Base-by-base conservation (phyloP, 2,329 filamentous ascomycete species). In the Pestalotiopsis fici region DNA sequence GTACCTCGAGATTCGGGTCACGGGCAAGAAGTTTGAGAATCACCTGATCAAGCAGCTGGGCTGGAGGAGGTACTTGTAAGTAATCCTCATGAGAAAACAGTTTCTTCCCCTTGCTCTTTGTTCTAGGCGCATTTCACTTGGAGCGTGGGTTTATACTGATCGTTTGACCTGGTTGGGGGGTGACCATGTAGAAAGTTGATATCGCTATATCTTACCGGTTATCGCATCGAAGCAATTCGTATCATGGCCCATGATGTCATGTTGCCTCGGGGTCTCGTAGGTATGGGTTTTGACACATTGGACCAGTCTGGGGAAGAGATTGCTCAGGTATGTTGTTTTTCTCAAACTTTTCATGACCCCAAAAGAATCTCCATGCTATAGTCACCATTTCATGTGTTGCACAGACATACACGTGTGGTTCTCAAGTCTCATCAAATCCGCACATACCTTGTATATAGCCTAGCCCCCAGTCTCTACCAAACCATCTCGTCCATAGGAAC, bases 191-290 rank as follows among this genome's bases (percentile, higher is more conserved):
- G 60, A 35, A 64, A 59, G 31, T 25, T 67, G 35, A 39, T 64
- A 31, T 59, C 27, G 12, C 54, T 59, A 23, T 90, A 91, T 80
- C 73, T 90, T 11, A 76, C 90, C 27, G 91, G 92, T 21, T 91
- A 91, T 76, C 89, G 92, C 65, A 85, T 87, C 43, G 82, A 90
- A 59, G 93, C 92, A 12, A 90, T 96, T 71, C 83, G 83, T 59
- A 85, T 97, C 67, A 81, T 97, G 1, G 88, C 88, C 47, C 82
- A 84, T 21, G 85, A 93, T 61, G 90, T 93, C 54, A 92, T 97
- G 88, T 82, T 88, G 23, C 88, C 88, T 1, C 87, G 89, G 28
- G 94, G 94, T 0, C 85, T 97, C 5, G 81, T 89, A 2, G 91
- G 93, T 0, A 82, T 97, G 2, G 92, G 88, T 0, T 83, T 87